phyloP scores from a whole-genome alignment of 1,284 basidiomycete genomes.

The Leccinum subrobustum region DNA sequence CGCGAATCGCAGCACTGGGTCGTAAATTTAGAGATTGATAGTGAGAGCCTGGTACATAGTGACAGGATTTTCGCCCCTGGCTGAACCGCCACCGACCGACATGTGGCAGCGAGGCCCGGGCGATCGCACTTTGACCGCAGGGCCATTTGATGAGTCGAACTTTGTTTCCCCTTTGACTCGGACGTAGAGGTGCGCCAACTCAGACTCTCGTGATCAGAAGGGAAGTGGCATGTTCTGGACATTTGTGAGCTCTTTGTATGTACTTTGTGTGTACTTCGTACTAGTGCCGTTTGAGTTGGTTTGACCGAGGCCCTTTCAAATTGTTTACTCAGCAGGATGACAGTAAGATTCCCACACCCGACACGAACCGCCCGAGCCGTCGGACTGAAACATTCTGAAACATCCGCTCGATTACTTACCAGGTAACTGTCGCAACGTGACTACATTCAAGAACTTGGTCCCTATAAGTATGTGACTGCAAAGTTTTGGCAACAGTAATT shows the following conservation, averaged over 20 bases:
- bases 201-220: not conserved
- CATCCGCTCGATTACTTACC: not conserved
- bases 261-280: not conserved
- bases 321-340: not conserved
- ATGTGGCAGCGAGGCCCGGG: not conserved
- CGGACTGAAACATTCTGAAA: not conserved
- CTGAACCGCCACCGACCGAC: too few relatives aligned
- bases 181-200: not conserved
- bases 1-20: not conserved
- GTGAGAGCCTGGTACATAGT: not conserved
- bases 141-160: not conserved
- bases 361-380: not conserved
- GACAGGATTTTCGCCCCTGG: not conserved
- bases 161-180: not conserved
- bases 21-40: not conserved
- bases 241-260: not conserved
- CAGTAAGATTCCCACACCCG: not conserved
- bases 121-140: not conserved
- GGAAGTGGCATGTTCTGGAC: not conserved
- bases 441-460: not conserved
- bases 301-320: not conserved
- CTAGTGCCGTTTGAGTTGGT: too few relatives aligned
- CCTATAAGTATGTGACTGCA: not conserved
- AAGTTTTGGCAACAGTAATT: not conserved
- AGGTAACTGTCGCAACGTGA: not conserved